Percentiles rank a stretch among this genome's conserved stretches.
Evolutionary conservation across 768 basidiomycete species (phyloP).

Genomic region (Boletus subcaerulescens): DNA sequence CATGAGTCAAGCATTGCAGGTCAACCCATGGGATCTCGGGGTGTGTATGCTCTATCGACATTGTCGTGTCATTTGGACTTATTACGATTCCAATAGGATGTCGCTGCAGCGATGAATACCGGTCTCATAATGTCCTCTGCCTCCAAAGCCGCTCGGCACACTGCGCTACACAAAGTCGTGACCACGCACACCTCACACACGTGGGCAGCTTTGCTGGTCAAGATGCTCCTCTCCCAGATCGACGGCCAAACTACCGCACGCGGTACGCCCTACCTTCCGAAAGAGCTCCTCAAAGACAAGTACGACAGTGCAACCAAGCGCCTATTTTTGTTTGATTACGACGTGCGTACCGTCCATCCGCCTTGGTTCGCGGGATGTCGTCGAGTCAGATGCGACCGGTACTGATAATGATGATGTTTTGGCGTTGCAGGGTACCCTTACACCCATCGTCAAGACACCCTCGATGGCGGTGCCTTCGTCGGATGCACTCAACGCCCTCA

Average conservation of each 20-base stretch:
- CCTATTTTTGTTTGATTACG: conserved; percentile 94
- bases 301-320: conserved; percentile 78
- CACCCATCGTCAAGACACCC: conserved; percentile 94
- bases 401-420: conserved; percentile 1
- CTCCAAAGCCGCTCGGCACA: conserved; percentile 77
- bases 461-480: conserved; percentile 81
- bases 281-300: conserved; percentile 49
- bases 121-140: conserved; percentile 77
- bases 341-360: conserved; percentile 49
- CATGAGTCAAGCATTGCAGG: conserved; percentile 84
- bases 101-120: conserved; percentile 85
- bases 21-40: conserved; percentile 96
- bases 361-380: not conserved
- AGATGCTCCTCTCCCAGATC: conserved; percentile 83
- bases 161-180: conserved; percentile 75
- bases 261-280: conserved; percentile 81
- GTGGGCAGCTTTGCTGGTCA: conserved; percentile 88
- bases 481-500: conserved; percentile 70
- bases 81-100: conserved; percentile 49
- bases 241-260: conserved; percentile 75
- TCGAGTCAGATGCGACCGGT: not conserved
- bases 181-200: conserved; percentile 92
- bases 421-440: conserved; percentile 75
- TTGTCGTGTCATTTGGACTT: not conserved
- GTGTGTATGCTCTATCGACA: conserved; percentile 39